Conservation (phyloP, 164 flowering plant species). For the Magnolia officinalis region DNA sequence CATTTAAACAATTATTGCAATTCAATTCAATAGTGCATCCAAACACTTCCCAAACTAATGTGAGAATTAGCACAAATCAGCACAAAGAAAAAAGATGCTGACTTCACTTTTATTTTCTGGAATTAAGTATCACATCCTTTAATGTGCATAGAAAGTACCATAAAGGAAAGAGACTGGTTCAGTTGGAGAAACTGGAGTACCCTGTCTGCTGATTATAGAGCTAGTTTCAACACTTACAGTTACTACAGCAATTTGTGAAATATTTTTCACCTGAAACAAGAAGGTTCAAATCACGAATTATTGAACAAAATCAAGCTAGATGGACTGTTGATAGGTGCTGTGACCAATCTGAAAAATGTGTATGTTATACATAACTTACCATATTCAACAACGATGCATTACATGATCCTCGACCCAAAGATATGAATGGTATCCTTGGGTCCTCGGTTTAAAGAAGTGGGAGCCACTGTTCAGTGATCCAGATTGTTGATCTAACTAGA, state of each 20-base stretch:
- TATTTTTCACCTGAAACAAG: constrained; percentile 46
- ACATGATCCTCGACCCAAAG: no score
- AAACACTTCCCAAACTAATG: background rate
- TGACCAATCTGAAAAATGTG: no score
- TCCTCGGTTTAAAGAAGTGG: no score
- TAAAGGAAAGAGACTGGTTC: constrained; percentile 79
- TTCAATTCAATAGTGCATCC: no score
- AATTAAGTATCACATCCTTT: background rate
- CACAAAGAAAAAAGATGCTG: background rate
- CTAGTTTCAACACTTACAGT: constrained; percentile 52
- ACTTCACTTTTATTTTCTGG: no score
- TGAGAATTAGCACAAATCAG: background rate
- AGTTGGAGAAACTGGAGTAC: constrained; percentile 73
- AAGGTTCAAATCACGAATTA: constrained; percentile 3
- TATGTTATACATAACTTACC: no score
- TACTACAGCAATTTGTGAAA: constrained; percentile 48
- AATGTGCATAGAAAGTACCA: constrained; percentile 39
- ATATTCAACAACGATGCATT: no score
- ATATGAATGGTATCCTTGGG: no score
- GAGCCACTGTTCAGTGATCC: no score
- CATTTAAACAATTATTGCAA: no score
- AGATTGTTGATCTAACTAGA: background rate
- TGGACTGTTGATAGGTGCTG: background rate
- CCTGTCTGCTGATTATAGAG: constrained; percentile 62
- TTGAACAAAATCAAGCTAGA: background rate